These are phyloP conservation scores for Termitomyces titanicus DNA, from an alignment of 768 basidiomycete genomes.

Conservation along the genomic window DNA sequence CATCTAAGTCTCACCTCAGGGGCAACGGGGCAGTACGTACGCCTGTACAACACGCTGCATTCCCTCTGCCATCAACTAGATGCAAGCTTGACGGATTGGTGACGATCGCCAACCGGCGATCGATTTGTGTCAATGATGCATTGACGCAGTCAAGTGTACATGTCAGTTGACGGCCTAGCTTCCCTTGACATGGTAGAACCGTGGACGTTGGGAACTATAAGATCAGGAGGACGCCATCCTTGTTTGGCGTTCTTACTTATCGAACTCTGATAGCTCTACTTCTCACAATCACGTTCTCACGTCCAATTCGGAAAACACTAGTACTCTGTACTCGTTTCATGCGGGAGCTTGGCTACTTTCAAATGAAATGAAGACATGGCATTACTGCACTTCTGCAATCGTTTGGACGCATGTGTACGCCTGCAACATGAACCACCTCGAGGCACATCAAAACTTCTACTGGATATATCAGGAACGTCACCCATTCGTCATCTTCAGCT, in stretches of 20 bases:
- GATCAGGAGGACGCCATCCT: neutral
- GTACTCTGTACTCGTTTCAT: neutral
- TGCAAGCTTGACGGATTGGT: slow-evolving; percentile 3
- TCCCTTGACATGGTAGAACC: no score
- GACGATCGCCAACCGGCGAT: neutral
- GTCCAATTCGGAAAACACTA: neutral
- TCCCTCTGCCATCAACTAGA: neutral
- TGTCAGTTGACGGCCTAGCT: neutral
- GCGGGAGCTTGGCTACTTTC: neutral
- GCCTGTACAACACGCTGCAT: slow-evolving; percentile 3
- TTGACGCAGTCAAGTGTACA: neutral
- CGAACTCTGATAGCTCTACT: neutral
- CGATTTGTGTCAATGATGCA: neutral
- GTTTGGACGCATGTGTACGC: neutral
- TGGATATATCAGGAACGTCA: slow-evolving; percentile 7
- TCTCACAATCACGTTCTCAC: neutral
- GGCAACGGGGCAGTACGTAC: neutral
- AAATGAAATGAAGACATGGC: neutral
- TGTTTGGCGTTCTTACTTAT: no score
- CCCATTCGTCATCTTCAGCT: slow-evolving; percentile 8
- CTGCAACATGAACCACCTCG: slow-evolving; percentile 9
- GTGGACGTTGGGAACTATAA: neutral
- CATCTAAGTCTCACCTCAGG: neutral
- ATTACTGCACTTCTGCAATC: neutral
- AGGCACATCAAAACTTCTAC: slow-evolving; percentile 5